Evolutionary conservation across 2,329 filamentous ascomycete species (phyloP), one percentile per base, ranked within the genome.

Genomic region (Aureobasidium sp.): DNA sequence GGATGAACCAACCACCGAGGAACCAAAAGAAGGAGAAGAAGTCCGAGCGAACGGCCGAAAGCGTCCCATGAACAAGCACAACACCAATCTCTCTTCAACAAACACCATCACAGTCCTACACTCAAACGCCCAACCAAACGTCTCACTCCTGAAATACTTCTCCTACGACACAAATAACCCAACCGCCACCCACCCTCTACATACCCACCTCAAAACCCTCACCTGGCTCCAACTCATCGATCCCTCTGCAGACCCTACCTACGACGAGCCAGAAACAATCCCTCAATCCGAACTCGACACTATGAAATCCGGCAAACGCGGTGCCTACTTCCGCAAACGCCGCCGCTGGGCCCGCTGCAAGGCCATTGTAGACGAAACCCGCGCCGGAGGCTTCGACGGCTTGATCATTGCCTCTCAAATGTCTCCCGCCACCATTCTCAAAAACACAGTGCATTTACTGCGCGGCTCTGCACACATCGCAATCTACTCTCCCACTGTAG

Each of bases 171-270:
- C 84, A 64, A 85, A 86, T 47, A 82, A 81, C 66, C 82, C 80
- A 68, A 49, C 73, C 79, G 59, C 82, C 14, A 79, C 85, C 29
- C 94, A 97, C 71, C 93, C 94, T 0, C 84, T 99, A 11, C 83
- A 88, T 73, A 87, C 83, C 16, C 87, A 94, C 71, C 84, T 99
- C 57, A 87, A 93, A 68, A 85, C 88, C 5, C 79, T 97, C 34
- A 93, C 90, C 32, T 99, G 93, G 92, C 83, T 99, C 2, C 93
- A 97, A 74, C 84, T 99, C 5, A 77, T 97, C 16, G 82, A 88
- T 29, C 94, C 94, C 0, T 77, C 83, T 39, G 78, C 85, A 34
- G 94, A 97, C 73, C 81, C 83, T 0, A 84, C 88, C 4, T 96
- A 96, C 74, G 81, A 83, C 30, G 82, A 87, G 59, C 88, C 91